Evolutionary conservation across 1,284 basidiomycete species (phyloP).

Genomic region (Schizophyllum amplum): DNA sequence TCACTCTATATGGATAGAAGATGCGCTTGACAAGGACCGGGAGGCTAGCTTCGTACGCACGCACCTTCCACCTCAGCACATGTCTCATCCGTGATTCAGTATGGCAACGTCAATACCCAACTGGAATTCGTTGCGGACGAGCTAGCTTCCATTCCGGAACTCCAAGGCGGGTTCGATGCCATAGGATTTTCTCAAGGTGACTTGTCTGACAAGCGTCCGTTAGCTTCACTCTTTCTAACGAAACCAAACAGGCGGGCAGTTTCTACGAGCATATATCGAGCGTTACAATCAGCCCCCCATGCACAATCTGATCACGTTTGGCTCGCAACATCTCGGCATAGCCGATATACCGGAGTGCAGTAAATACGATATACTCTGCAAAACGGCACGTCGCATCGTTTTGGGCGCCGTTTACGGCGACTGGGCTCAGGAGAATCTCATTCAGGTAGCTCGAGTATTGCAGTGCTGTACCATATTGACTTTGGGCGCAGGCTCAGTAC

Average conservation of each 20-base stretch:
- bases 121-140: constrained; percentile 61
- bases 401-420: constrained; percentile 71
- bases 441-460: constrained; percentile 47
- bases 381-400: constrained; percentile 65
- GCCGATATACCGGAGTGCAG: constrained; percentile 73
- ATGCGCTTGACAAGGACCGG: constrained; percentile 63
- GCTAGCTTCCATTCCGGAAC: constrained; percentile 59
- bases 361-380: constrained; percentile 68
- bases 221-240: too few relatives aligned
- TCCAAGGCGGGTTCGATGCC: constrained; percentile 77
- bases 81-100: constrained; percentile 35
- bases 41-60: constrained; percentile 71
- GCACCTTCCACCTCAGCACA: neutral
- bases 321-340: constrained; percentile 80
- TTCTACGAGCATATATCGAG: constrained; percentile 86
- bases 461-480: constrained; percentile 1
- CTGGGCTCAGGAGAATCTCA: constrained; percentile 77
- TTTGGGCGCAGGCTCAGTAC: constrained; percentile 71
- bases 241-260: constrained; percentile 72
- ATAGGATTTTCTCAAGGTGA: constrained; percentile 91
- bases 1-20: constrained; percentile 71
- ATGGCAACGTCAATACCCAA: constrained; percentile 75
- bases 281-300: constrained; percentile 73
- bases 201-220: neutral
- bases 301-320: constrained; percentile 85